Evolutionary conservation across 352 stramenopile genomes (phyloP).

Genomic region (Globisporangium uncinulatum): DNA sequence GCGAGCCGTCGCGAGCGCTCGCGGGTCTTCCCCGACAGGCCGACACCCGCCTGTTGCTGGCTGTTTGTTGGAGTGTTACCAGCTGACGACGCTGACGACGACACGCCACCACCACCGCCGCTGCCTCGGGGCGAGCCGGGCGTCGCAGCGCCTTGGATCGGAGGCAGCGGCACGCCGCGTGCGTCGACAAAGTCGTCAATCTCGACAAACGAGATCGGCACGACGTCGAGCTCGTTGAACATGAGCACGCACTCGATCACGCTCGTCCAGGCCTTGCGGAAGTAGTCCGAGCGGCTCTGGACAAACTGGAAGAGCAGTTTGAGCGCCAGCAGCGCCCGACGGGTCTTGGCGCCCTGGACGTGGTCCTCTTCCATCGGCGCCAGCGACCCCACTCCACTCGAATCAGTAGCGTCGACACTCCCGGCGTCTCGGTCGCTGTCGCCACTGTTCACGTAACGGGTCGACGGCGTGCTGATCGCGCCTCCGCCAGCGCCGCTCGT

Average conservation of each 20-base stretch:
- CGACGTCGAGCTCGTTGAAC: constrained; percentile 85
- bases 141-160: constrained; percentile 40
- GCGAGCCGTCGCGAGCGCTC: constrained; percentile 74
- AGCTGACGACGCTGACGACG: constrained; percentile 12
- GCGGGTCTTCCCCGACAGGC: constrained; percentile 68
- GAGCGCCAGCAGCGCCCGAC: constrained; percentile 64
- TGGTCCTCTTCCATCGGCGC: constrained; percentile 52
- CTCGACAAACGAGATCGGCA: constrained; percentile 82
- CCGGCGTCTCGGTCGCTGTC: constrained; percentile 1
- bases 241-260: constrained; percentile 84
- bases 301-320: constrained; percentile 85
- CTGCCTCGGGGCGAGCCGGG: constrained; percentile 12
- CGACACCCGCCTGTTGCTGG: constrained; percentile 20
- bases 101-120: constrained; percentile 15
- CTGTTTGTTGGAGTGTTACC: constrained; percentile 1
- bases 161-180: constrained; percentile 69
- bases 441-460: constrained; percentile 5
- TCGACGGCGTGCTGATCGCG: not conserved
- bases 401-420: not conserved
- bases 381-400: not conserved
- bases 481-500: constrained; percentile 3
- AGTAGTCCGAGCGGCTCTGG: constrained; percentile 69
- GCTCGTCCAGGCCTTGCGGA: constrained; percentile 75
- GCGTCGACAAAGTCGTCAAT: constrained; percentile 88
- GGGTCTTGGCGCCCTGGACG: constrained; percentile 64